Evolutionary conservation across 441 rosid species (phyloP).

Genomic region (Euphorbia schlechtendalii): DNA sequence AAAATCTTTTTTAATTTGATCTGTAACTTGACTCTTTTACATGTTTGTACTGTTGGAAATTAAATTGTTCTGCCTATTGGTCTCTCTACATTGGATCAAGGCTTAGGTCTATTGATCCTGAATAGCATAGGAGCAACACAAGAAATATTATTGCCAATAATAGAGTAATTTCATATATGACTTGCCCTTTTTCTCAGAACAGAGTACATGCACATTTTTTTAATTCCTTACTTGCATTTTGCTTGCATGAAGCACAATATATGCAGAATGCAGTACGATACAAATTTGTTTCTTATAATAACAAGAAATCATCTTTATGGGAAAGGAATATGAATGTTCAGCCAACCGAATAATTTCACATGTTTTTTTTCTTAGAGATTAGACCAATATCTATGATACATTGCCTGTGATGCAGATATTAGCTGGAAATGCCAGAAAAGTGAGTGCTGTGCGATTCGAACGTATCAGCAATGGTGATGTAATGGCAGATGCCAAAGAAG

Average conservation of each 20-base stretch:
- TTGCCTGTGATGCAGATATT: constrained; percentile 49
- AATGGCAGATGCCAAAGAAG: constrained; percentile 53
- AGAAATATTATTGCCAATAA: not conserved
- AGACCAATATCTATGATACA: constrained; percentile 4
- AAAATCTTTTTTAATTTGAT: not conserved
- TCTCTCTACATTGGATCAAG: not conserved
- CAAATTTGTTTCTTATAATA: not conserved
- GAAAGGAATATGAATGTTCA: not conserved
- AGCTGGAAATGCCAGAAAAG: constrained; percentile 97
- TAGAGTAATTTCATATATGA: not conserved
- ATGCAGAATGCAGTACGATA: not conserved
- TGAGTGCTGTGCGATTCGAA: constrained; percentile 84
- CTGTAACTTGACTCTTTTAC: not conserved
- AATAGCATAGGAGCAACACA: not conserved
- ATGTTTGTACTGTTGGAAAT: not conserved
- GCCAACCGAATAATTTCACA: constrained; percentile 1
- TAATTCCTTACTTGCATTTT: constrained; percentile 1
- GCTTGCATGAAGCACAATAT: not conserved
- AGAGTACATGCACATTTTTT: not conserved
- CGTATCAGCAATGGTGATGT: constrained; percentile 50
- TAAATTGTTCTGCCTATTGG: not conserved
- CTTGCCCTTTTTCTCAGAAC: not conserved
- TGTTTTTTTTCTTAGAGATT: constrained; percentile 4
- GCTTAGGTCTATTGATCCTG: not conserved
- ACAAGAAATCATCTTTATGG: not conserved